Evolutionary conservation across 169 alveolate genomes (phyloP), one percentile per base, ranked within the genome.

Genomic region (Eimeria sp.): DNA sequence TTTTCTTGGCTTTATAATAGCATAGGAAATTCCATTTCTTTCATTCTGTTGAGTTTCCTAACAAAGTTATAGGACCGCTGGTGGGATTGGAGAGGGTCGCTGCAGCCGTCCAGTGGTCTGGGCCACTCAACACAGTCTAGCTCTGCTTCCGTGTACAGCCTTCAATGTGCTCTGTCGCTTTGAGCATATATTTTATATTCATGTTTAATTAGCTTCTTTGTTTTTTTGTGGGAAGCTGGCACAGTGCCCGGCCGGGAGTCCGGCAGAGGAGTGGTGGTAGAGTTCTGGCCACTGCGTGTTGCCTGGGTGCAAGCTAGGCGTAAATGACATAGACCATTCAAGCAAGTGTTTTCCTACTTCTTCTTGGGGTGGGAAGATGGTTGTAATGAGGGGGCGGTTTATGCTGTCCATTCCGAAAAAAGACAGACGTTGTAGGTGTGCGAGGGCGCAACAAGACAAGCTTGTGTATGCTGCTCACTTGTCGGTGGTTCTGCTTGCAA

Each of bases 61-160:
- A 13, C 68, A 1, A 18, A 60, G 66, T 58, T 60, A 6, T 25
- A 20, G n/a, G n/a, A 60, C 68, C n/a, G 30, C n/a, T 60, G 68
- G 23, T 20, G 6, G n/a, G 1, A 8, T 18, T 18, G 68, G 68
- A n/a, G 68, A 4, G 68, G n/a, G 68, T 40, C 56, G 82, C 82
- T 27, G 82, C 78, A 72, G 56, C 82, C 82, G 43, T 33, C 80
- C 80, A 71, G 80, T 72, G 82, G 82, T 72, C 82, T 72, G 37
- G 78, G 52, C 52, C 78, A 33, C 14, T 71, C 78, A 30, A 33
- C 52, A 30, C n/a, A 4, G 52, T 71, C 11, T 14, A 72, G 82
- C 56, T 72, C 82, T 18, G 82, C 82, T 72, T 72, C 54, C 82
- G 56, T 72, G 82, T 37, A 25, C 20, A 13, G 6, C 46, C 18